Evolutionary conservation across 108 stramenopile species (phyloP), one percentile per base, ranked within the genome.

Genomic region (Stephanodiscus minutulus): DNA sequence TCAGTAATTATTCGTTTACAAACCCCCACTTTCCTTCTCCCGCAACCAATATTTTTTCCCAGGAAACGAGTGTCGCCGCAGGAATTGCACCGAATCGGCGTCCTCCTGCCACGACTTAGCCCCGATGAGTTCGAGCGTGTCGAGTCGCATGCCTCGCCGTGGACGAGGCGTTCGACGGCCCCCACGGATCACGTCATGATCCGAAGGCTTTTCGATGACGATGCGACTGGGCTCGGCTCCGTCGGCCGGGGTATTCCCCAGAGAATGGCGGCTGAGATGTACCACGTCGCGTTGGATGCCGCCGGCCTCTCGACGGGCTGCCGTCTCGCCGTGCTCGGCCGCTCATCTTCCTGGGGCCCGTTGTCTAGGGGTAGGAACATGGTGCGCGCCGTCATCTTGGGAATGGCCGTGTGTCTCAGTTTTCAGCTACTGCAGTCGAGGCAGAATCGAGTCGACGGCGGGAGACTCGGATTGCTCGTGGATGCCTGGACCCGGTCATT

Each of bases 251-350:
- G 52, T n/a, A n/a, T 18, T 35, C 17, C 27, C 10, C 37, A 35
- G 20, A 35, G 53, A 53, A 39, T 9, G n/a, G 35, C 54, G 20
- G 53, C 33, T 17, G 52, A 52, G 39, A 66, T 54, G 49, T 47
- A 66, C 33, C 57, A 57, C 20, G 27, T 70, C 59, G 68, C 68
- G 22, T 25, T 70, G 41, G 68, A 70, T 21, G 68, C 68, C 57
- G 57, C 68, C 46, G 68, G 68, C 13, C 56, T 70, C n/a, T 35
- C 50, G 21, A 25, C 7, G 39, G 39, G 39, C 3, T 39, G 39
- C 39, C 39, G 5, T 7, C 5, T 39, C 7, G 39, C 11, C 8
- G 7, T 39, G 39, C 39, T 7, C 3, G 7, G 11, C 7, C 11
- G 10, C 39, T 11, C 10, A 11, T 7, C 39, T 11, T 11, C 0